Percentiles rank a stretch among this genome's conserved stretches.
Evolutionary conservation across 2,329 filamentous ascomycete species (phyloP).

Genomic region (Hirsutella rhossiliensis): DNA sequence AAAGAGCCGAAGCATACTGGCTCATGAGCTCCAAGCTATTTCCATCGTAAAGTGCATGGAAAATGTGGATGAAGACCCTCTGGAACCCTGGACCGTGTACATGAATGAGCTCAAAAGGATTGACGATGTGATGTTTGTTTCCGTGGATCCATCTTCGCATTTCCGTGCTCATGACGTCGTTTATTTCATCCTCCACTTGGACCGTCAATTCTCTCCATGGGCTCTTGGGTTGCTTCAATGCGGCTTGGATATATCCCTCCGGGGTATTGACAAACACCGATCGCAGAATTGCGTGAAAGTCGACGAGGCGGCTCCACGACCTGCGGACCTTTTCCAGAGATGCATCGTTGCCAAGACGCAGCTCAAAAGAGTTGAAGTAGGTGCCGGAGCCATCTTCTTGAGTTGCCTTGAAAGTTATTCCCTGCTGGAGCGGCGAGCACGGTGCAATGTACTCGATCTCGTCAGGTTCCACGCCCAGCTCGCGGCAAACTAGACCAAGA

Average conservation of each 20-base stretch:
- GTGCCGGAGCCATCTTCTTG: slow-evolving; percentile 38
- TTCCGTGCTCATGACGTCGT: slow-evolving; percentile 19
- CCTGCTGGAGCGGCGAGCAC: slow-evolving; percentile 77
- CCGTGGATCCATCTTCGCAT: slow-evolving; percentile 38
- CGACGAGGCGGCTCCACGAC: slow-evolving; percentile 46
- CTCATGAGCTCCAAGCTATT: slow-evolving; percentile 63
- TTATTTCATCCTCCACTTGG: slow-evolving; percentile 15
- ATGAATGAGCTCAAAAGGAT: slow-evolving; percentile 40
- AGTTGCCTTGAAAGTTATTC: slow-evolving; percentile 64
- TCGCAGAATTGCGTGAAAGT: slow-evolving; percentile 51
- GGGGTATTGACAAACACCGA: slow-evolving; percentile 61
- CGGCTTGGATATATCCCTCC: slow-evolving; percentile 67
- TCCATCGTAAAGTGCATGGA: slow-evolving; percentile 83
- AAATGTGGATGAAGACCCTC: slow-evolving; percentile 54
- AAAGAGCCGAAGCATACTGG: slow-evolving; percentile 30
- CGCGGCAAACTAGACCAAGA: slow-evolving; percentile 35
- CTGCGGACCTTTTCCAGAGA: slow-evolving; percentile 33
- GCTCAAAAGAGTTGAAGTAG: slow-evolving; percentile 69
- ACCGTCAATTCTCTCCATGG: slow-evolving; percentile 30
- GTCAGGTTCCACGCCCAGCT: slow-evolving; percentile 34
- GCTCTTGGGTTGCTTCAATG: slow-evolving; percentile 31
- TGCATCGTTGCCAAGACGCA: slow-evolving; percentile 35
- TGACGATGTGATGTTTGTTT: slow-evolving; percentile 35
- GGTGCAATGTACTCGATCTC: slow-evolving; percentile 65
- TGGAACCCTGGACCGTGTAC: slow-evolving; percentile 15